phyloP scores from a whole-genome alignment of 768 basidiomycete genomes.

The Hericium alpestre region DNA sequence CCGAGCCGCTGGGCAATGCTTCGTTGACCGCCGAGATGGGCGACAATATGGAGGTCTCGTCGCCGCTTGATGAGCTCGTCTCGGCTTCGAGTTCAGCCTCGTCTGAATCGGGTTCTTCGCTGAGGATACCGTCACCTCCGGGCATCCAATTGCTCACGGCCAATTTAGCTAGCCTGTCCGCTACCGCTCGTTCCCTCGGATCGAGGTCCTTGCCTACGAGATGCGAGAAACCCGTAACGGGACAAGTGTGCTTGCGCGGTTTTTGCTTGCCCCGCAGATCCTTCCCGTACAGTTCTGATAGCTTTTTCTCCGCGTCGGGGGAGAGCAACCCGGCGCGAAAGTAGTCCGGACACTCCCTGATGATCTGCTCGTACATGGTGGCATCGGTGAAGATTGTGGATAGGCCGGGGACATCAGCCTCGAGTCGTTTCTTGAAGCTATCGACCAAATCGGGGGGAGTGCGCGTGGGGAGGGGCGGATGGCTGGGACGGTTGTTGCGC shows the following conservation, averaged over 20 bases:
- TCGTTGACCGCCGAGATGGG: constrained; percentile 18
- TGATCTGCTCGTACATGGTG: constrained; percentile 26
- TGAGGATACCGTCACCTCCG: constrained; percentile 6
- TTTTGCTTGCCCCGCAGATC: not conserved
- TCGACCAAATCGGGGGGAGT: not conserved
- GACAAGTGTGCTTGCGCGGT: constrained; percentile 6
- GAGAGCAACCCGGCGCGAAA: not conserved
- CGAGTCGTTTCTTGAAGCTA: not conserved
- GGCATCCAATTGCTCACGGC: constrained; percentile 25
- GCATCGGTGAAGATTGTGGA: constrained; percentile 30
- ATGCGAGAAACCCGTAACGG: constrained; percentile 26
- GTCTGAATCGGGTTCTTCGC: constrained; percentile 10
- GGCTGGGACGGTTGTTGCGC: not conserved
- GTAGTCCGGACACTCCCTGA: constrained; percentile 12
- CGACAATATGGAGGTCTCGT: not conserved
- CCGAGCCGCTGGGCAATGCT: constrained; percentile 8
- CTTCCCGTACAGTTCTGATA: not conserved
- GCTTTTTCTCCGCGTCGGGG: not conserved
- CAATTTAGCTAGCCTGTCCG: constrained; percentile 29
- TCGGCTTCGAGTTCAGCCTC: constrained; percentile 11
- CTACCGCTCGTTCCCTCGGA: constrained; percentile 23
- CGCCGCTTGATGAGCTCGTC: not conserved
- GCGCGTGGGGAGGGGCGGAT: not conserved
- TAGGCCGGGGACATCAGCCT: constrained; percentile 16
- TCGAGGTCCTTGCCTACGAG: constrained; percentile 35